Percentiles rank a stretch among this genome's conserved stretches.
Conservation (phyloP, 192 early-diverging fungal species). For the Paraglomus brasilianum region DNA sequence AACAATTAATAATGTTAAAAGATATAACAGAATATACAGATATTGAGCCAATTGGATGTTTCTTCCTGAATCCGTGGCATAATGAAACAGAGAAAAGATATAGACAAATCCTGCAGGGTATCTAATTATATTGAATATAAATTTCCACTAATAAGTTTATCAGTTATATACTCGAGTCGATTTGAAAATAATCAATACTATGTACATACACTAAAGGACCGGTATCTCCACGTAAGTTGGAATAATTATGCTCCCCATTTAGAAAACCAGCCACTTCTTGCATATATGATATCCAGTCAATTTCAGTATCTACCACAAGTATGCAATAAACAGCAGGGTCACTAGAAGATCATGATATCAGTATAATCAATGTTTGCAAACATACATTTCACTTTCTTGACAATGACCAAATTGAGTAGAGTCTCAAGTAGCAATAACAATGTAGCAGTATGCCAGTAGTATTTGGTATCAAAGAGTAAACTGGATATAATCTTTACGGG, state of each 20-base stretch:
- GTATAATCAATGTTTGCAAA: background rate
- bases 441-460: conserved; percentile 45
- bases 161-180: conserved; percentile 21
- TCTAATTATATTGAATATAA: conserved; percentile 36
- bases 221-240: conserved; percentile 78
- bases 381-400: conserved; percentile 63
- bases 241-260: conserved; percentile 82
- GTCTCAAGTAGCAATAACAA: conserved; percentile 52
- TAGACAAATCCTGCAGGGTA: conserved; percentile 96
- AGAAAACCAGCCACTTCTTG: conserved; percentile 81
- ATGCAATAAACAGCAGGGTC: no score
- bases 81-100: conserved; percentile 71
- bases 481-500: no score
- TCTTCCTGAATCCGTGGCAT: conserved; percentile 65
- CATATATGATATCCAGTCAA: conserved; percentile 97
- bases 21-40: conserved; percentile 77
- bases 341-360: no score
- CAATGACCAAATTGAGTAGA: conserved; percentile 54
- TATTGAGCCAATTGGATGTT: conserved; percentile 77
- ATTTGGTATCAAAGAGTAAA: conserved; percentile 57
- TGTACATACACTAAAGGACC: conserved; percentile 82
- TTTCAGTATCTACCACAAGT: conserved; percentile 77
- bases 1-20: conserved; percentile 65
- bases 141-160: background rate
- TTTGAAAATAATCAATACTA: conserved; percentile 6